Percentiles rank a stretch among this genome's conserved stretches.
Evolutionary conservation across 1,284 basidiomycete species (phyloP).

Genomic region (Pascua guehoae): DNA sequence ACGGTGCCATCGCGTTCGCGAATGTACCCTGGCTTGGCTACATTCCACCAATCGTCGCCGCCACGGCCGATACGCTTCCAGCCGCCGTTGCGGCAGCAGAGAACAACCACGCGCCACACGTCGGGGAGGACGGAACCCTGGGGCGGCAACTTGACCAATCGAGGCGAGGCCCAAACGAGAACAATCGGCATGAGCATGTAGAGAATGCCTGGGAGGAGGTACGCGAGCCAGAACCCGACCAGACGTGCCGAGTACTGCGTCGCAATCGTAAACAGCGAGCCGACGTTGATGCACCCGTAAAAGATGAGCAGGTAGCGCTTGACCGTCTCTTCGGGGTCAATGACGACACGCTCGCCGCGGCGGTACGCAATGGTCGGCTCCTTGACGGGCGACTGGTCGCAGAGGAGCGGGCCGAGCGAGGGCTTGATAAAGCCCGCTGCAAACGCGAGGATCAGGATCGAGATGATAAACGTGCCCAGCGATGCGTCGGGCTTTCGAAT

Average conservation of each 20-base stretch:
- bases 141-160: constrained; percentile 47
- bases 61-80: constrained; percentile 16
- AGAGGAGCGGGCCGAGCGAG: constrained; percentile 44
- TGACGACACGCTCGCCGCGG: constrained; percentile 45
- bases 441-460: constrained; percentile 45
- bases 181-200: constrained; percentile 50
- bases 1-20: constrained; percentile 29
- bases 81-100: constrained; percentile 23
- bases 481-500: constrained; percentile 21
- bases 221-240: constrained; percentile 52
- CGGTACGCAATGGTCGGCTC: constrained; percentile 31
- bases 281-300: constrained; percentile 46
- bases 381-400: constrained; percentile 49
- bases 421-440: constrained; percentile 50
- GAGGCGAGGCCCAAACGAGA: constrained; percentile 7
- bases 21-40: constrained; percentile 49
- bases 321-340: constrained; percentile 46
- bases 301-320: constrained; percentile 43
- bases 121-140: constrained; percentile 52
- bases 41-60: constrained; percentile 50
- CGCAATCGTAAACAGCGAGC: constrained; percentile 44
- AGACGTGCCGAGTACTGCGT: constrained; percentile 45
- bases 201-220: constrained; percentile 52
- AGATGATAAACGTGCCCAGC: constrained; percentile 44
- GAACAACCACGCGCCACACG: constrained; percentile 29